phyloP scores from a whole-genome alignment of 768 basidiomycete species.

The Aureoboletus auriporus region DNA sequence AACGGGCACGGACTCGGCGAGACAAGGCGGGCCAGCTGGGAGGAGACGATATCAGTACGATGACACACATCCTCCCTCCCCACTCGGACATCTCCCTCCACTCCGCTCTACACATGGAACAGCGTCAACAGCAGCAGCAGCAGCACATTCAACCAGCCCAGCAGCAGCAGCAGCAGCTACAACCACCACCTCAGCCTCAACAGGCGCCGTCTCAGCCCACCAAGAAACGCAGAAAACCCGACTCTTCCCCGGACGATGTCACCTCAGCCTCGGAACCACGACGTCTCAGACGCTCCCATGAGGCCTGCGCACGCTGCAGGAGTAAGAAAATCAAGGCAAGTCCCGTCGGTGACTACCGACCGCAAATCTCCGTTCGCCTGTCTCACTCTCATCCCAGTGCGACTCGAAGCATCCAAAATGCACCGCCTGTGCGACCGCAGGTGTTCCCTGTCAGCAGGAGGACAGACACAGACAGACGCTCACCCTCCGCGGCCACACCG shows the following conservation, averaged over 20 bases:
- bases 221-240: constrained; percentile 61
- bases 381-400: constrained; percentile 54
- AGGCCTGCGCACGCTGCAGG: constrained; percentile 90
- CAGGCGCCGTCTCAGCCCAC: constrained; percentile 33
- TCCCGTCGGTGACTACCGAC: constrained; percentile 68
- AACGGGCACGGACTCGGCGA: neutral
- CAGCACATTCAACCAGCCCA: constrained; percentile 38
- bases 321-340: constrained; percentile 94
- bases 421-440: constrained; percentile 78
- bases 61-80: constrained; percentile 47
- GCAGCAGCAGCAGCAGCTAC: constrained; percentile 31
- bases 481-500: constrained; percentile 80
- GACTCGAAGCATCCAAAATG: constrained; percentile 88
- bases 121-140: constrained; percentile 46
- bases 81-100: constrained; percentile 52
- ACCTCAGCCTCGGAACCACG: constrained; percentile 64
- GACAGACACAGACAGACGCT: constrained; percentile 85
- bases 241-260: constrained; percentile 52
- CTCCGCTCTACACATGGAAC: constrained; percentile 67
- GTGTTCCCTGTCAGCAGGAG: constrained; percentile 79
- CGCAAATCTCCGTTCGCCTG: constrained; percentile 71
- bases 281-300: constrained; percentile 82
- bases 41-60: constrained; percentile 21
- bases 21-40: constrained; percentile 12
- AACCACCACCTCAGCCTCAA: constrained; percentile 25